Conservation (phyloP, 305 asterid species). For the Fraxinus greggii region DNA sequence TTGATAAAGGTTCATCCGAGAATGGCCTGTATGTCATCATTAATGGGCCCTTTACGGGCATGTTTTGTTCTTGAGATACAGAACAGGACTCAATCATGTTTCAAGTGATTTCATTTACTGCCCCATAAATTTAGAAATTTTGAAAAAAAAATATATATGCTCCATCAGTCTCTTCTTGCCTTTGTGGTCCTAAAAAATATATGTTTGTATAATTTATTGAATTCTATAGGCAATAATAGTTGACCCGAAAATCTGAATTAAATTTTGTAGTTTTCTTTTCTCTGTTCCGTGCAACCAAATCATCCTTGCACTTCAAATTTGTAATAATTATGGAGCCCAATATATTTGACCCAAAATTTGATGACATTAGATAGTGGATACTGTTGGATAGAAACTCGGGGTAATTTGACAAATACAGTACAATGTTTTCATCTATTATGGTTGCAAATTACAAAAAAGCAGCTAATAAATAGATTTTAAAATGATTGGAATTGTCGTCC, state of each 20-base stretch:
- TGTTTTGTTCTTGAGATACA: constrained; percentile 1
- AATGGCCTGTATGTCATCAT: constrained; percentile 24
- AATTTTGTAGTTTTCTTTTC: not conserved
- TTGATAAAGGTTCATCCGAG: constrained; percentile 6
- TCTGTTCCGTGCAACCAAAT: too few species aligned
- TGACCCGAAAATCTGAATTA: not conserved
- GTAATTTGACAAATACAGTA: not conserved
- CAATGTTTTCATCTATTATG: not conserved
- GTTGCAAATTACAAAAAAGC: not conserved
- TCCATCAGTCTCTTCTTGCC: not conserved
- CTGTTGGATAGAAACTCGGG: not conserved
- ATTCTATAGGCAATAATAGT: not conserved
- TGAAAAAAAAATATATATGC: not conserved
- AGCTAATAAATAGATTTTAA: not conserved
- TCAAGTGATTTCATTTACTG: constrained; percentile 1
- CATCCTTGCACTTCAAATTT: not conserved
- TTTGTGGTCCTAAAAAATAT: not conserved
- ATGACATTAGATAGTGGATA: not conserved
- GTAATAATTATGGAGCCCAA: not conserved
- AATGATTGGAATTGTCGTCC: not conserved
- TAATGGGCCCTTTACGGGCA: constrained; percentile 8
- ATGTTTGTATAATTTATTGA: not conserved
- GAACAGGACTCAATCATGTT: not conserved
- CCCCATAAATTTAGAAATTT: not conserved
- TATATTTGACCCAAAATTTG: not conserved